These are phyloP conservation scores for Collybia sordida DNA, from an alignment of 768 basidiomycete genomes.

Conservation along the genomic window DNA sequence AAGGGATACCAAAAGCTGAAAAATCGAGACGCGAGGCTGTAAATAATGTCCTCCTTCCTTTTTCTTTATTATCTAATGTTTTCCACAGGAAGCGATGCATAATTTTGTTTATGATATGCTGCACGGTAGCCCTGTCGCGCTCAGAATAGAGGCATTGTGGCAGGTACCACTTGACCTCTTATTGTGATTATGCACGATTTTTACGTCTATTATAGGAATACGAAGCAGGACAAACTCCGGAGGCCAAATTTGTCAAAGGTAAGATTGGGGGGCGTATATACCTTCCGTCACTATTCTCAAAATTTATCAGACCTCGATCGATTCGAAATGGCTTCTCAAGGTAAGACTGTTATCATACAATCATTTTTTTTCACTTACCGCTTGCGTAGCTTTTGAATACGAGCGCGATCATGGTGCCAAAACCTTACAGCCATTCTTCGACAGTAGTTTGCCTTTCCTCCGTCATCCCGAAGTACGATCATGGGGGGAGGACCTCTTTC, in stretches of 20 bases:
- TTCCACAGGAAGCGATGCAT: conserved; percentile 77
- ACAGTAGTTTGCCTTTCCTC: conserved; percentile 73
- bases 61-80: neutral
- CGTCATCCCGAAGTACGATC: conserved; percentile 68
- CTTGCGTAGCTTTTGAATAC: conserved; percentile 64
- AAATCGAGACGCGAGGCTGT: conserved; percentile 79
- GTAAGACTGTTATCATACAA: conserved; percentile 26
- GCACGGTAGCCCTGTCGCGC: conserved; percentile 67
- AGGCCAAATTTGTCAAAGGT: conserved; percentile 90
- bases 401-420: conserved; percentile 49
- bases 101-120: conserved; percentile 90
- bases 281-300: neutral
- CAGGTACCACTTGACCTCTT: conserved; percentile 40
- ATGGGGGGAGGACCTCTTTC: conserved; percentile 64
- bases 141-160: conserved; percentile 71
- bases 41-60: conserved; percentile 12
- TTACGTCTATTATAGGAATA: conserved; percentile 60
- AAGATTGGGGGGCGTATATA: neutral
- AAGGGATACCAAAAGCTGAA: conserved; percentile 79
- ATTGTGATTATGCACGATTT: neutral
- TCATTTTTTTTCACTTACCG: neutral
- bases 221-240: conserved; percentile 67
- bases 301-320: conserved; percentile 68
- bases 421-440: conserved; percentile 74
- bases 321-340: conserved; percentile 88